Base-by-base conservation (phyloP, 202 grass and related monocot species). In the Elaeis oleifera region DNA sequence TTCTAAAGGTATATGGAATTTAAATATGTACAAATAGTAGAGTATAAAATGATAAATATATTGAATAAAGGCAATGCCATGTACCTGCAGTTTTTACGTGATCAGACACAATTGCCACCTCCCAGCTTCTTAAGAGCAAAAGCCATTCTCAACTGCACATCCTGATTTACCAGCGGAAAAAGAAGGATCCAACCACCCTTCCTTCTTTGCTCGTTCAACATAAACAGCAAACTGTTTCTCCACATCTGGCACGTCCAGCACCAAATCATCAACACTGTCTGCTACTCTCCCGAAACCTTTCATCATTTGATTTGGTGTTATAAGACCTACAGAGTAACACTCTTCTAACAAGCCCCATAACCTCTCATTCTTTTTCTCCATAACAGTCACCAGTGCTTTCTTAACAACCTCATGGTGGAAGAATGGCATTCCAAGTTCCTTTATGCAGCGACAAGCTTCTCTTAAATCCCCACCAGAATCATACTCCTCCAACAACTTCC, bases 381-480 rank as follows among this genome's bases (percentile, higher is more conserved):
- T 94, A 50, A 81, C 80, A 8, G 79, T 65, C 23, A 94, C 79
- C 52, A 94, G 70, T 65, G 67, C 84, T 71, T 88, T 88, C 56
- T 94, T 94, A 59, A 94, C 84, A 31, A 94, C 78, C 76, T 94
- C 89, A 58, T 88, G 89, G 74, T 94, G 84, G 78, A 94, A 94
- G 70, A 94, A 94, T 0, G 89, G 84, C 89, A 94, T 74, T 51
- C 81, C 89, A 3, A 94, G 79, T 15, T 94, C 89, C 57, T 73
- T 74, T 61, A 94, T 94, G 78, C 80, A 79, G 2, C 71, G 74
- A 65, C 80, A 94, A 13, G 89, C 84, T 74, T 94, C 80, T 31
- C 68, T 53, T 36, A 79, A 19, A 56, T 84, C 89, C 3, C 89
- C 89, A 20, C 84, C 78, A 24, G 71, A 72, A 51, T 88, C 84